Conservation (phyloP, 2,329 filamentous ascomycete genomes). For the Eutypa lata region DNA sequence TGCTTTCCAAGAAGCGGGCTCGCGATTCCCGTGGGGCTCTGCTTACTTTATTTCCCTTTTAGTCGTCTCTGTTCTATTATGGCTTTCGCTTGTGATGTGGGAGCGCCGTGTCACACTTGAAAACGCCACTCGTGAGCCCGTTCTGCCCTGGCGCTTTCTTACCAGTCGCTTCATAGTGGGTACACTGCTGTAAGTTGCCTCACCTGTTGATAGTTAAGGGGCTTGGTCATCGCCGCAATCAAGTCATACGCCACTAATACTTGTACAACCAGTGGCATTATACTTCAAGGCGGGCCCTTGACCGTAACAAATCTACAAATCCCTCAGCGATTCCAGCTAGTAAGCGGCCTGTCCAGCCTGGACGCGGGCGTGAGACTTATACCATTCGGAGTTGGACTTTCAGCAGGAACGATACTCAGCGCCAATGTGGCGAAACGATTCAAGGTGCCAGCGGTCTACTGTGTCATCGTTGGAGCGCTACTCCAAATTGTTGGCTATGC, state of each 20-base stretch:
- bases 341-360: constrained; percentile 11
- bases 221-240: neutral
- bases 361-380: constrained; percentile 13
- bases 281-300: constrained; percentile 1
- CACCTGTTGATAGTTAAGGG: neutral
- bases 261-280: neutral
- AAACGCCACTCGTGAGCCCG: constrained; percentile 9
- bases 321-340: constrained; percentile 17
- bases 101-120: constrained; percentile 8
- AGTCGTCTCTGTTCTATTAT: neutral
- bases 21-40: constrained; percentile 3
- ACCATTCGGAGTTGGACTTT: constrained; percentile 8
- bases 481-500: constrained; percentile 4
- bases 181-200: constrained; percentile 13
- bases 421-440: neutral
- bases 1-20: constrained; percentile 4
- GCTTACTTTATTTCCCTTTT: neutral
- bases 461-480: neutral
- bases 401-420: neutral
- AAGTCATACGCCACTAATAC: neutral
- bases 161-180: constrained; percentile 11
- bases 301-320: constrained; percentile 9
- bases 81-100: constrained; percentile 8
- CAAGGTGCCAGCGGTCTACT: constrained; percentile 2
- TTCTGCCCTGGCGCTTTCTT: constrained; percentile 20